These are phyloP conservation scores for Rhynchosporium secalis DNA, from an alignment of 2,329 filamentous ascomycete species.

Conservation along the genomic window DNA sequence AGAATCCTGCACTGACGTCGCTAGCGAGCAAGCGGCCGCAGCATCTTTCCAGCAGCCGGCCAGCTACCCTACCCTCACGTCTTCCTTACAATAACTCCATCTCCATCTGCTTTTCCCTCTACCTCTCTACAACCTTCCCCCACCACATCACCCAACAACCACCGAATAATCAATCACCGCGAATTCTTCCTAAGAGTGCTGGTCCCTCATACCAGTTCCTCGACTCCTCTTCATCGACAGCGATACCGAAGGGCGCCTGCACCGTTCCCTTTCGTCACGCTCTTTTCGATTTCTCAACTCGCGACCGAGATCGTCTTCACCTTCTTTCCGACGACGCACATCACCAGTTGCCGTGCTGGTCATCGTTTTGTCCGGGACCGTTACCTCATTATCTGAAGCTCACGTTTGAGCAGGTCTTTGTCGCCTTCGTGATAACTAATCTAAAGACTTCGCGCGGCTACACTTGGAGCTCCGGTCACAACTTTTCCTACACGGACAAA, in stretches of 20 bases:
- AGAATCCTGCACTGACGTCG: constrained; percentile 6
- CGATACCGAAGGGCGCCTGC: constrained; percentile 40
- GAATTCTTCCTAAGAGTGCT: constrained; percentile 27
- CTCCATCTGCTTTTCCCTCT: constrained; percentile 7
- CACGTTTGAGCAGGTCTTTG: constrained; percentile 19
- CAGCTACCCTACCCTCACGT: neutral
- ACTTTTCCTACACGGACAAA: constrained; percentile 19
- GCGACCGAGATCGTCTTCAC: constrained; percentile 11
- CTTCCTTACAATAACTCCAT: neutral
- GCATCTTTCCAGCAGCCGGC: constrained; percentile 1
- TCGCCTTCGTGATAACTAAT: constrained; percentile 16
- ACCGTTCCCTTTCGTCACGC: constrained; percentile 38
- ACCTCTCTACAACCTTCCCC: constrained; percentile 18
- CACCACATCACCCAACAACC: constrained; percentile 15
- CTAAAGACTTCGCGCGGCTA: constrained; percentile 25
- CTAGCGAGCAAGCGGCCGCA: neutral
- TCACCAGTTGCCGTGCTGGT: constrained; percentile 8
- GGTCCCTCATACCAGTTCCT: constrained; percentile 17
- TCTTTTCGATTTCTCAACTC: constrained; percentile 31
- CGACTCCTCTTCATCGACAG: constrained; percentile 27
- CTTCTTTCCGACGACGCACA: constrained; percentile 11
- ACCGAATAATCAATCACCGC: constrained; percentile 15
- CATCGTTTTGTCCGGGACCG: constrained; percentile 8
- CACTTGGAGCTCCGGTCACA: constrained; percentile 15
- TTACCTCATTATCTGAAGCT: constrained; percentile 2